A percentile compares a stretch with the other conserved stretches of the same genome.
Conservation (phyloP, 305 asterid genomes). For the Euphrasia arctica region DNA sequence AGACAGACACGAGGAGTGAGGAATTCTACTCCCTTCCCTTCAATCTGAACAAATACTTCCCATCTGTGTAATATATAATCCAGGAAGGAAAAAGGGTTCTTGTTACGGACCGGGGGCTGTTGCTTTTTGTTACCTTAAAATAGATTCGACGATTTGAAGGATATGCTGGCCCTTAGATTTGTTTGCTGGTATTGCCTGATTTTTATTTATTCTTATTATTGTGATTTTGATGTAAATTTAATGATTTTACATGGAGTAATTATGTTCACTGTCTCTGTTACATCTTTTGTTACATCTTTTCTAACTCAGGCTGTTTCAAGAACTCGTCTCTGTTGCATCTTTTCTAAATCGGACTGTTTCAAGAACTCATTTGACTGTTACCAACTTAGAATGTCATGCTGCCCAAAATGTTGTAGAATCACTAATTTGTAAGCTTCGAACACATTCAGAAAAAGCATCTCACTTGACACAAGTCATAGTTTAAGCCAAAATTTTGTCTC, state of each 20-base stretch:
- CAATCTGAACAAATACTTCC: conserved; percentile 62
- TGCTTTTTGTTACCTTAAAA: neutral
- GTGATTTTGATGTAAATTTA: neutral
- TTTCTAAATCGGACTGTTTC: no score
- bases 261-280: neutral
- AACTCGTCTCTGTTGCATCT: no score
- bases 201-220: neutral
- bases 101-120: neutral
- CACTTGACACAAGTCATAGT: no score
- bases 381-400: no score
- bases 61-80: conserved; percentile 32
- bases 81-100: neutral
- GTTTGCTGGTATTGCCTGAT: neutral
- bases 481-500: no score
- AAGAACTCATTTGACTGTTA: no score
- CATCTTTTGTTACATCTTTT: no score
- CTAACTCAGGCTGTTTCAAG: no score
- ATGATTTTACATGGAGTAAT: neutral
- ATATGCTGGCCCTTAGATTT: no score
- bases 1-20: conserved; percentile 41
- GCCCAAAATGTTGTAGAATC: no score
- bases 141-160: neutral
- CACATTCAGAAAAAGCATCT: no score
- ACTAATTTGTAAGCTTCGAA: no score
- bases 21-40: conserved; percentile 58